Conservation (phyloP, 192 early-diverging fungal genomes). For the Ambispora gerdemannii region DNA sequence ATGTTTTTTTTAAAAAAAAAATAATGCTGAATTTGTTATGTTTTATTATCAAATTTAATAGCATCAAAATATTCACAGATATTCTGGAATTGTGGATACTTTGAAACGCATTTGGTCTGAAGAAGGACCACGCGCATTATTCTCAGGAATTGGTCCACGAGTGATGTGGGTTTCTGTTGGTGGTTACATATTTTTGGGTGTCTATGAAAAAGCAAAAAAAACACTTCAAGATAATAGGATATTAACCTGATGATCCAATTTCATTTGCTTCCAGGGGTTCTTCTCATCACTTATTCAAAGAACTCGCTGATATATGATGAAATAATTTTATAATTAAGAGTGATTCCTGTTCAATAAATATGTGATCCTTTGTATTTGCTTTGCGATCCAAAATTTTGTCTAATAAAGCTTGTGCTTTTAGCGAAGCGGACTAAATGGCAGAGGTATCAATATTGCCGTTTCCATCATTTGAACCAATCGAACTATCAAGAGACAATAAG, state of each 20-base stretch:
- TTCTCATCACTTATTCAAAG: too few relatives aligned
- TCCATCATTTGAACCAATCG: slow-evolving; percentile 80
- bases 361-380: too few relatives aligned
- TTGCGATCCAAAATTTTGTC: too few relatives aligned
- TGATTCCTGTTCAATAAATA: too few relatives aligned
- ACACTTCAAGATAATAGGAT: slow-evolving; percentile 12
- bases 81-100: slow-evolving; percentile 68
- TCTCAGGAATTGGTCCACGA: slow-evolving; percentile 89
- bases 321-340: too few relatives aligned
- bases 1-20: not conserved
- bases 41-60: slow-evolving; percentile 18
- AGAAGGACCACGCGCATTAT: slow-evolving; percentile 75
- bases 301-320: too few relatives aligned
- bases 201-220: slow-evolving; percentile 78
- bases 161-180: slow-evolving; percentile 95
- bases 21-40: not conserved
- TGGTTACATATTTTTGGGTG: slow-evolving; percentile 92
- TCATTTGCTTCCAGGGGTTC: too few relatives aligned
- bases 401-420: slow-evolving; percentile 36
- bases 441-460: slow-evolving; percentile 71
- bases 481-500: slow-evolving; percentile 44
- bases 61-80: slow-evolving; percentile 50
- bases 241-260: not conserved
- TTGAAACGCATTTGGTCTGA: slow-evolving; percentile 70
- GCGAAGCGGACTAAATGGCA: slow-evolving; percentile 74